Conservation (phyloP, 2,329 filamentous ascomycete species). For the Chrysoporthe puriensis region DNA sequence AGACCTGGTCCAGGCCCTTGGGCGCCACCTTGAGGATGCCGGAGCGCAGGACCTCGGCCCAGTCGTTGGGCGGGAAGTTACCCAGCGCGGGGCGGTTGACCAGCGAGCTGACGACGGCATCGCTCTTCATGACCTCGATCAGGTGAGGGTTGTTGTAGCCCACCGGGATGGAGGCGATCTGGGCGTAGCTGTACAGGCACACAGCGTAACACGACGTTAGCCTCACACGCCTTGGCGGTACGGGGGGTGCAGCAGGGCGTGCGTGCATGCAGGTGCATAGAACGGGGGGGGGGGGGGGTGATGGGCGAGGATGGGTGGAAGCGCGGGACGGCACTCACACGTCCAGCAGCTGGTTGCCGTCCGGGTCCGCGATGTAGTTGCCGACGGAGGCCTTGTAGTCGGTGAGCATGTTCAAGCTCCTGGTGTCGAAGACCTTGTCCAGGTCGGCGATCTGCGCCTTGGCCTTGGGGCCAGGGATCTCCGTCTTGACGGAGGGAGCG, state of each 20-base stretch:
- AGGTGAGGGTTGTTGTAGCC: slow-evolving; percentile 90
- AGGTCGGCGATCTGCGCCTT: slow-evolving; percentile 71
- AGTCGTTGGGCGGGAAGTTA: slow-evolving; percentile 87
- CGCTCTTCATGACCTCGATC: slow-evolving; percentile 69
- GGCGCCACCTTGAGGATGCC: slow-evolving; percentile 84
- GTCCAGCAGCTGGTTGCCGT: slow-evolving; percentile 74
- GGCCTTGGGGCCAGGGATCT: slow-evolving; percentile 77
- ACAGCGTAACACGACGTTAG: slow-evolving; percentile 17
- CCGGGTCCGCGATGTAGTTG: slow-evolving; percentile 78
- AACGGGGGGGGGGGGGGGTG: neutral
- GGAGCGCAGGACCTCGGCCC: slow-evolving; percentile 77
- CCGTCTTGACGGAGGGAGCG: slow-evolving; percentile 56
- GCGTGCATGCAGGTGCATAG: neutral
- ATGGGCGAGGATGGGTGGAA: neutral
- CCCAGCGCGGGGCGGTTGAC: slow-evolving; percentile 89
- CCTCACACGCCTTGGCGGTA: neutral
- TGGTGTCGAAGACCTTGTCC: slow-evolving; percentile 80
- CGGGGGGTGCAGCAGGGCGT: too few species aligned
- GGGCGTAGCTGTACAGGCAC: slow-evolving; percentile 65
- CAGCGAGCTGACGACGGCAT: slow-evolving; percentile 78
- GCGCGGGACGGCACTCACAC: slow-evolving; percentile 53
- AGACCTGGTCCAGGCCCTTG: slow-evolving; percentile 83
- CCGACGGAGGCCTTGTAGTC: slow-evolving; percentile 76
- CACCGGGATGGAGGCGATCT: slow-evolving; percentile 90
- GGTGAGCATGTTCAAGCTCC: slow-evolving; percentile 81